These are phyloP conservation scores for Nemania sp. DNA, from an alignment of 2,329 filamentous ascomycete species.

Conservation along the genomic window DNA sequence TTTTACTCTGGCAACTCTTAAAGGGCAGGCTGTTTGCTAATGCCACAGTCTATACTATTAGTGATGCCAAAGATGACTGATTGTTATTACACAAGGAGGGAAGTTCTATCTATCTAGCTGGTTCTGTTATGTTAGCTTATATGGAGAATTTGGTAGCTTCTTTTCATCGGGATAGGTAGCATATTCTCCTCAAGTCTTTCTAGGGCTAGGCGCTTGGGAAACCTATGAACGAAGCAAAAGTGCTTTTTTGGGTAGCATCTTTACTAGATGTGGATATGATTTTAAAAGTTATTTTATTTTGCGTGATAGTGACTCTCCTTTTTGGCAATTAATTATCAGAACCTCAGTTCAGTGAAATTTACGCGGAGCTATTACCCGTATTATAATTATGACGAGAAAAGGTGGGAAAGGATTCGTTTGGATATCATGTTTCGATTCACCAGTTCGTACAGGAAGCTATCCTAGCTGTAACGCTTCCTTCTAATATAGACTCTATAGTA, in stretches of 20 bases:
- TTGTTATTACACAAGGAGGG: too few species aligned
- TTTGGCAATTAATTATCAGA: not conserved
- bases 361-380: not conserved
- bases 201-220: constrained; percentile 26
- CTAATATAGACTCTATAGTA: not conserved
- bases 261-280: constrained; percentile 6
- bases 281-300: not conserved
- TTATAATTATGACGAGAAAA: constrained; percentile 8
- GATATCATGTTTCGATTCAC: constrained; percentile 6
- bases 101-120: too few species aligned
- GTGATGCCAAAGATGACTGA: too few species aligned
- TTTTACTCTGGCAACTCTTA: too few species aligned
- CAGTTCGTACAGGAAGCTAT: not conserved
- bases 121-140: too few species aligned
- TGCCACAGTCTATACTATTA: too few species aligned
- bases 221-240: not conserved
- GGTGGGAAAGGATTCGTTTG: not conserved
- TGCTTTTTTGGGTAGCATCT: not conserved
- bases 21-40: too few species aligned
- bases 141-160: too few species aligned
- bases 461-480: not conserved
- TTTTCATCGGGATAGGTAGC: too few species aligned
- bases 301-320: not conserved
- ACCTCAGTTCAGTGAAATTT: constrained; percentile 2
- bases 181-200: too few species aligned